These are phyloP conservation scores for Aureobasidium sp. DNA, from an alignment of 2,329 filamentous ascomycete species.

Conservation along the genomic window DNA sequence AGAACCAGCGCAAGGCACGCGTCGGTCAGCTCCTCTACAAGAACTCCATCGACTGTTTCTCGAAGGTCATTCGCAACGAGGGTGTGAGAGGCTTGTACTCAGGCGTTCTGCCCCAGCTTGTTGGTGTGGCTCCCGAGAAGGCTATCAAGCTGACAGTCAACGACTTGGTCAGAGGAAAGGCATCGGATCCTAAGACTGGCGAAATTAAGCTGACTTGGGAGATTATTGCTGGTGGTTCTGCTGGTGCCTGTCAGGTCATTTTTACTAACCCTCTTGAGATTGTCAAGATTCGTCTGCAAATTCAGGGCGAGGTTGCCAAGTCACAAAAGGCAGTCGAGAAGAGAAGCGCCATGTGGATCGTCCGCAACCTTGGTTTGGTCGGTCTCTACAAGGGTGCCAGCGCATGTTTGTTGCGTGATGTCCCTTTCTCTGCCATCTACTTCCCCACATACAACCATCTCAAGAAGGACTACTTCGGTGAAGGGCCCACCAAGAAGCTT, in stretches of 20 bases:
- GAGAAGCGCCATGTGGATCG: slow-evolving; percentile 95
- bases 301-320: slow-evolving; percentile 93
- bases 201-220: slow-evolving; percentile 66
- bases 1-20: slow-evolving; percentile 81
- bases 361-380: slow-evolving; percentile 85
- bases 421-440: slow-evolving; percentile 97
- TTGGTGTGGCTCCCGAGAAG: slow-evolving; percentile 98
- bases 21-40: slow-evolving; percentile 89
- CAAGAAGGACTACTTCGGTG: slow-evolving; percentile 90
- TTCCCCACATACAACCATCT: slow-evolving; percentile 95
- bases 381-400: slow-evolving; percentile 96
- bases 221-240: slow-evolving; percentile 78
- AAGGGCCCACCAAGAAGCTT: slow-evolving; percentile 78
- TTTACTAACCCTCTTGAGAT: slow-evolving; percentile 98
- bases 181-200: slow-evolving; percentile 66
- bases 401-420: slow-evolving; percentile 88
- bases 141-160: slow-evolving; percentile 99
- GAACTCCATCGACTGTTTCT: slow-evolving; percentile 92
- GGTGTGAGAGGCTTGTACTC: slow-evolving; percentile 86
- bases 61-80: slow-evolving; percentile 89
- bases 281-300: slow-evolving; percentile 96
- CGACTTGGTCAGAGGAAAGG: slow-evolving; percentile 72
- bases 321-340: slow-evolving; percentile 63
- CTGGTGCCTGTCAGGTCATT: slow-evolving; percentile 92
- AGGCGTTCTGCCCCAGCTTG: slow-evolving; percentile 86